Conservation (phyloP, 176 grass and related monocot genomes). For the Phragmites australis region DNA sequence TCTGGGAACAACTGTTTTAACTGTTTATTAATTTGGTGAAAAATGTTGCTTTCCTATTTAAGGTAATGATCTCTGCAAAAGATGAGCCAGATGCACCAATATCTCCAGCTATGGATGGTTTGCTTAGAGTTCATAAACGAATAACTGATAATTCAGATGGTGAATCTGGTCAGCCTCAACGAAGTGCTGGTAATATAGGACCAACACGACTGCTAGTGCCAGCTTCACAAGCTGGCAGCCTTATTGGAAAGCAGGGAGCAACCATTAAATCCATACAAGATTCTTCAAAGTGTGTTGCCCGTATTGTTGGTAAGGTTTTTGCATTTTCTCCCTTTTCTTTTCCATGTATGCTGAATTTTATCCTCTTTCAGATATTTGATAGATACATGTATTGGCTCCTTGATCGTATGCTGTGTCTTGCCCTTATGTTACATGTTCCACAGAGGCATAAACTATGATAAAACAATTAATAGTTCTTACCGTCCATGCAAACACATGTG, state of each 20-base stretch:
- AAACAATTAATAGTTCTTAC: neutral
- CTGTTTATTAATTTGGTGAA: conserved; percentile 25
- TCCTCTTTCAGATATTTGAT: conserved; percentile 18
- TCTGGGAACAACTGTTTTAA: neutral
- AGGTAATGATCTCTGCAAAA: conserved; percentile 96
- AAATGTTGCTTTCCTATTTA: conserved; percentile 18
- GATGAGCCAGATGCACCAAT: conserved; percentile 76
- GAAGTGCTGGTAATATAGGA: conserved; percentile 50
- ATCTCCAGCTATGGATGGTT: conserved; percentile 84
- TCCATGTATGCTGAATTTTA: neutral
- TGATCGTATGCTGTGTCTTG: conserved; percentile 1
- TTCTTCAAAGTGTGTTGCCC: conserved; percentile 58
- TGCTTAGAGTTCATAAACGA: conserved; percentile 82
- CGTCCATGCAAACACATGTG: neutral
- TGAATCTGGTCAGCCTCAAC: conserved; percentile 60
- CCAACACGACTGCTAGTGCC: conserved; percentile 84
- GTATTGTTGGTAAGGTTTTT: conserved; percentile 69
- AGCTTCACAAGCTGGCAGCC: conserved; percentile 79
- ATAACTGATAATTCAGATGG: conserved; percentile 74
- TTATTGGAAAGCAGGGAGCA: conserved; percentile 92
- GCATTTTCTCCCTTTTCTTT: neutral
- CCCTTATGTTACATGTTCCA: neutral
- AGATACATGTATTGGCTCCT: conserved; percentile 8
- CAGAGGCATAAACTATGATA: neutral
- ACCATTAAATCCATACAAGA: conserved; percentile 97